A percentile compares a stretch with the other conserved stretches of the same genome.
Conservation (phyloP, 192 early-diverging fungal genomes). For the Geranomyces variabilis region DNA sequence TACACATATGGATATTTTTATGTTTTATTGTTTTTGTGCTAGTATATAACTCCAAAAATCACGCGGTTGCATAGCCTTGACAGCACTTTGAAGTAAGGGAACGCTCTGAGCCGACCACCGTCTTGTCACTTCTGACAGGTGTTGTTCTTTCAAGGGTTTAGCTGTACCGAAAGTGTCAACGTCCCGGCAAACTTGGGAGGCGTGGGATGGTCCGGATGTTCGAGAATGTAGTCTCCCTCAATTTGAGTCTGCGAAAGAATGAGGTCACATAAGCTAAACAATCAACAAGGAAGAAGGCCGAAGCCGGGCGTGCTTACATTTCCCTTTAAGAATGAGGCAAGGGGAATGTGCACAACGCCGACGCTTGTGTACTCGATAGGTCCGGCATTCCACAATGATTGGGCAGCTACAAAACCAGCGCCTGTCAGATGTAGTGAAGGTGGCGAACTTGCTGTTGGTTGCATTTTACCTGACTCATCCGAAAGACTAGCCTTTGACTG, state of each 20-base stretch:
- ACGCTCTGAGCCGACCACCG: too few relatives aligned
- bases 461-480: too few relatives aligned
- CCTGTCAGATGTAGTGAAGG: too few relatives aligned
- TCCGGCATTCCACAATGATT: background rate
- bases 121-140: too few relatives aligned
- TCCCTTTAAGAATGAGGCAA: background rate
- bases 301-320: background rate
- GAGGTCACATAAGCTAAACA: background rate
- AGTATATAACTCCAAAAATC: too few relatives aligned
- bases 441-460: too few relatives aligned
- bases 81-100: too few relatives aligned
- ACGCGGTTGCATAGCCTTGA: too few relatives aligned
- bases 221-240: constrained; percentile 12
- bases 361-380: background rate
- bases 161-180: background rate
- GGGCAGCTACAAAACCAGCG: background rate
- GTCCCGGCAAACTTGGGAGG: background rate
- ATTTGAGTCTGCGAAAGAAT: background rate
- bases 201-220: constrained; percentile 2
- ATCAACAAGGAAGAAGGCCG: too few relatives aligned
- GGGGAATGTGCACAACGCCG: constrained; percentile 1
- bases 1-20: too few relatives aligned
- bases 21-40: too few relatives aligned
- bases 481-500: too few relatives aligned
- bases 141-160: background rate